Evolutionary conservation across 2,329 filamentous ascomycete genomes (phyloP).

Genomic region (Hymenoscyphus repandus): DNA sequence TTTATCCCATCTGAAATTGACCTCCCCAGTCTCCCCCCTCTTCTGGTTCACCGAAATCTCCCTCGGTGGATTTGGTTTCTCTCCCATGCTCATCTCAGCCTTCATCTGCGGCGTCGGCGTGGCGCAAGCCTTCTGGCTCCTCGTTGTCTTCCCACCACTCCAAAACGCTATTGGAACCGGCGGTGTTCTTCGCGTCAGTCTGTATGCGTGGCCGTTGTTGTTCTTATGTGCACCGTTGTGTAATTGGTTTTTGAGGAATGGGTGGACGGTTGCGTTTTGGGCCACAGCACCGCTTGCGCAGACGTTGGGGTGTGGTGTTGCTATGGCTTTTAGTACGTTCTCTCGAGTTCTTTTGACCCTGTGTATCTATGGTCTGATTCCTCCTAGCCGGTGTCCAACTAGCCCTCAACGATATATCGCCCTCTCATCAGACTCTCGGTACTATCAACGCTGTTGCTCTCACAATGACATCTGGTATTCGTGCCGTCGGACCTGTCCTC

Average conservation of each 20-base stretch:
- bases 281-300: slow-evolving; percentile 39
- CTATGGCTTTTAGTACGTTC: slow-evolving; percentile 45
- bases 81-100: slow-evolving; percentile 56
- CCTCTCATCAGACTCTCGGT: slow-evolving; percentile 57
- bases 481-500: slow-evolving; percentile 60
- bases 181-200: slow-evolving; percentile 55
- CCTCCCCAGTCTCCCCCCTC: slow-evolving; percentile 49
- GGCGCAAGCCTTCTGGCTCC: slow-evolving; percentile 65
- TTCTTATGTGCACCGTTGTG: slow-evolving; percentile 49
- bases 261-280: slow-evolving; percentile 33
- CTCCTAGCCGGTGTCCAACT: slow-evolving; percentile 67
- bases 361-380: too few relatives aligned
- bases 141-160: slow-evolving; percentile 63
- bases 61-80: slow-evolving; percentile 62
- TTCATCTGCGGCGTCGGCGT: slow-evolving; percentile 61
- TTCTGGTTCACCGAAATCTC: slow-evolving; percentile 59
- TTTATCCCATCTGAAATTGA: neutral
- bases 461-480: slow-evolving; percentile 53
- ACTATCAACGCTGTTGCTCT: slow-evolving; percentile 67
- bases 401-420: slow-evolving; percentile 68
- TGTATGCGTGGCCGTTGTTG: slow-evolving; percentile 57
- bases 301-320: slow-evolving; percentile 46
- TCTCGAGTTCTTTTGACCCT: slow-evolving; percentile 48
- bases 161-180: slow-evolving; percentile 64
- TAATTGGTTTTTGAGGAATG: slow-evolving; percentile 49